Conservation (phyloP, 371 early-diverging fungal genomes). For the Rhizopus microsporus region DNA sequence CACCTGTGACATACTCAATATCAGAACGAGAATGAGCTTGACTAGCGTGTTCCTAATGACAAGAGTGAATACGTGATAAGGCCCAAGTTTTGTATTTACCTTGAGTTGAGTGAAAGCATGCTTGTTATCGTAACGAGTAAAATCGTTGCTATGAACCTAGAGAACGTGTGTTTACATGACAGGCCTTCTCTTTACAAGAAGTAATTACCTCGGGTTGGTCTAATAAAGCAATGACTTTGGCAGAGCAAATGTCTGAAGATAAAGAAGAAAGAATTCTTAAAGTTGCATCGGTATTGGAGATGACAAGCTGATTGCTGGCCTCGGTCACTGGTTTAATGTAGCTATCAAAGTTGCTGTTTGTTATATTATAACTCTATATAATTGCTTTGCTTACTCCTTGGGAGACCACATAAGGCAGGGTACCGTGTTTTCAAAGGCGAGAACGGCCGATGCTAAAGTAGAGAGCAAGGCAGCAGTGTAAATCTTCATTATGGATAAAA, state of each 20-base stretch:
- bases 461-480: conserved; percentile 20
- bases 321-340: conserved; percentile 23
- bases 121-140: conserved; percentile 30
- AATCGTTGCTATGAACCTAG: conserved; percentile 44
- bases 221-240: conserved; percentile 42
- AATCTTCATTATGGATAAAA: conserved; percentile 27
- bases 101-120: conserved; percentile 34
- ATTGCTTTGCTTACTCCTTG: conserved; percentile 24
- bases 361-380: neutral
- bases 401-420: conserved; percentile 43
- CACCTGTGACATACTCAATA: conserved; percentile 38
- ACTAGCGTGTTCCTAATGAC: conserved; percentile 25
- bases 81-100: conserved; percentile 21
- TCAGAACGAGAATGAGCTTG: conserved; percentile 34
- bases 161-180: conserved; percentile 4
- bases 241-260: conserved; percentile 38
- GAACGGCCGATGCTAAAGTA: conserved; percentile 21
- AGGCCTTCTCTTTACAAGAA: neutral
- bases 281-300: conserved; percentile 33
- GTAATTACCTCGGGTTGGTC: conserved; percentile 48
- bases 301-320: conserved; percentile 32
- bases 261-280: conserved; percentile 30
- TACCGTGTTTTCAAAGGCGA: conserved; percentile 38
- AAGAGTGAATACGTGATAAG: neutral
- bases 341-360: conserved; percentile 10